Base-by-base conservation (phyloP, 139 green algal species). In the Zygnema circumcarinatum region DNA sequence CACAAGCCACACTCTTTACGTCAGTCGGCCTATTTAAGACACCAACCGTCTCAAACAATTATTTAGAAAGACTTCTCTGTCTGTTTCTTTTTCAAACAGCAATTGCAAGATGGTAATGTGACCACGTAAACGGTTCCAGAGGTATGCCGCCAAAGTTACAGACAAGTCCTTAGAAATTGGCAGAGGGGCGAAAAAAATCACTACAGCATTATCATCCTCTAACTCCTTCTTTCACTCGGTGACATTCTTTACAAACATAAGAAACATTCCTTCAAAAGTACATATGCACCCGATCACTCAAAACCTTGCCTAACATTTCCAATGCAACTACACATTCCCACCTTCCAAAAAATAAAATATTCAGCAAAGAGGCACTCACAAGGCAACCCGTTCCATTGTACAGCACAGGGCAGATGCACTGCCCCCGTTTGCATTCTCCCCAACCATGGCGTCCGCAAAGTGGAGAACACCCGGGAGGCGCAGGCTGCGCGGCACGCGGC, bases 401-500 rank as follows among this genome's bases (percentile, higher is more conserved):
- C 22, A 84, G 31, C 47, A 62, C 76, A 62, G 76, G 76, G 39
- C 76, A 84, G 11, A 84, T 32, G 39, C 76, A 84, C 39, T 56
- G 29, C 25, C 67, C 36, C 22, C 52, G 29, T 62, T 76, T 56
- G 76, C 76, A 84, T 62, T 84, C 11, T 2, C 76, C 76, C 76
- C 76, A 84, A 36, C 76, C 76, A 36, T 74, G 39, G 33, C 76
- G 76, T 36, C 76, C 76, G 39, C 76, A 84, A 54, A 84, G 76
- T 3, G 69, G 69, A 62, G 47, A 62, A 62, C 47, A 62, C 47
- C 47, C 47, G 47, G 7, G 16, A 62, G 7, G 7, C 47, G 47
- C 7, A 25, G 47, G 7, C 7, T 3, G 3, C 16, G 69, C 7
- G 16, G 11, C 35, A 78, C 69, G 3, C 16, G 7, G 69, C 7